Conservation (phyloP, 1,139 yeast genomes). For the Eremothecium gossypii region DNA sequence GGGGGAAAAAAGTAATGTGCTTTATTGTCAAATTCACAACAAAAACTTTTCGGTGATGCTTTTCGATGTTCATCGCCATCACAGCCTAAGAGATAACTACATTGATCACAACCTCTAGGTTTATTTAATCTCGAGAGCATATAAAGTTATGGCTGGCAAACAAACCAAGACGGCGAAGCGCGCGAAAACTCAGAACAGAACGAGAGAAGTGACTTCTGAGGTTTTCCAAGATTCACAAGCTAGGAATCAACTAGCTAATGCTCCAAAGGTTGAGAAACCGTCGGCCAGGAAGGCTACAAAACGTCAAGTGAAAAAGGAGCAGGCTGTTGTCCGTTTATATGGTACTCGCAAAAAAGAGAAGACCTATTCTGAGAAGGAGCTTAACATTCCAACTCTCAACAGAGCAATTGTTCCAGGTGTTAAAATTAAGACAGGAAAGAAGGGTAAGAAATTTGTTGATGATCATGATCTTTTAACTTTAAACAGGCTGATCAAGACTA, state of each 20-base stretch:
- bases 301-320: conserved; percentile 52
- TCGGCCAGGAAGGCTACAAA: conserved; percentile 45
- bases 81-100: neutral
- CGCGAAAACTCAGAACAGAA: conserved; percentile 41
- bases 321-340: conserved; percentile 53
- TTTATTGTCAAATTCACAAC: neutral
- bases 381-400: conserved; percentile 70
- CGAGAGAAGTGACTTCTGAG: conserved; percentile 55
- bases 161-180: conserved; percentile 41
- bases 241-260: conserved; percentile 50
- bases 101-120: neutral
- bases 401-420: conserved; percentile 82
- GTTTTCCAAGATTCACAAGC: conserved; percentile 57
- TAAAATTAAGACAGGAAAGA: conserved; percentile 68
- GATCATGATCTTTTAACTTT: conserved; percentile 59
- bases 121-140: neutral
- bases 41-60: conserved; percentile 2
- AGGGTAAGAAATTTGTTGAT: conserved; percentile 82
- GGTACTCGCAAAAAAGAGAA: conserved; percentile 52
- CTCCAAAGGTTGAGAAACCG: conserved; percentile 58
- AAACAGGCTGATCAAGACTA: conserved; percentile 63
- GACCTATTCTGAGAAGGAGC: conserved; percentile 65
- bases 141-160: conserved; percentile 10
- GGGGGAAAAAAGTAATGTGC: neutral
- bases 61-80: conserved; percentile 3